Percentiles rank a stretch among this genome's conserved stretches.
phyloP scores from a whole-genome alignment of 1,139 yeast species.

The Diutina sp. region DNA sequence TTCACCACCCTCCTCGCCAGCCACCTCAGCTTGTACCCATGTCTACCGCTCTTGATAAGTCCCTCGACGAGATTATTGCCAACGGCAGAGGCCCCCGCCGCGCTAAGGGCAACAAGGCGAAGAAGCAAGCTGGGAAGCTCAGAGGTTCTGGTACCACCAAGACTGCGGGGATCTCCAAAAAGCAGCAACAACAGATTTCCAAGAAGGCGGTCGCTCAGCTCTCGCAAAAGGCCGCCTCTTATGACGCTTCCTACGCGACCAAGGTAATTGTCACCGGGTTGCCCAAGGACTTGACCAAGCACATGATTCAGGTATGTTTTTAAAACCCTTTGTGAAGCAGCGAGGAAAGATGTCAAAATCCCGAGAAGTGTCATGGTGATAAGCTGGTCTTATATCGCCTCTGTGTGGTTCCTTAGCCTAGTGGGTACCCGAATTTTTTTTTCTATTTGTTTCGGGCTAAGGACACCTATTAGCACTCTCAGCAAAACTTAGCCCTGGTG shows the following conservation, averaged over 20 bases:
- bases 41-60: slow-evolving; percentile 52
- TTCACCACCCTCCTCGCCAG: background rate
- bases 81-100: slow-evolving; percentile 32
- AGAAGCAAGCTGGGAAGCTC: slow-evolving; percentile 7
- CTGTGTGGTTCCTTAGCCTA: background rate
- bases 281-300: slow-evolving; percentile 70
- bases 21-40: background rate
- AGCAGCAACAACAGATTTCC: slow-evolving; percentile 18
- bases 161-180: slow-evolving; percentile 17
- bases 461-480: background rate
- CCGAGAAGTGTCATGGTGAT: background rate
- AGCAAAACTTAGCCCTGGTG: background rate
- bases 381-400: background rate
- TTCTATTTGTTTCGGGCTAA: background rate
- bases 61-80: slow-evolving; percentile 90
- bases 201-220: slow-evolving; percentile 13
- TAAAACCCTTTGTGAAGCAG: background rate
- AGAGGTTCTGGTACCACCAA: slow-evolving; percentile 7
- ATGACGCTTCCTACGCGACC: slow-evolving; percentile 50
- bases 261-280: slow-evolving; percentile 68
- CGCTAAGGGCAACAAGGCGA: slow-evolving; percentile 12
- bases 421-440: background rate
- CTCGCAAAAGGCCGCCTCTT: slow-evolving; percentile 9
- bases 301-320: slow-evolving; percentile 70
- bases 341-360: background rate